Percentiles rank a stretch among this genome's conserved stretches.
Evolutionary conservation across 495 filamentous ascomycete species (phyloP).

Genomic region (Delitschia confertaspora): DNA sequence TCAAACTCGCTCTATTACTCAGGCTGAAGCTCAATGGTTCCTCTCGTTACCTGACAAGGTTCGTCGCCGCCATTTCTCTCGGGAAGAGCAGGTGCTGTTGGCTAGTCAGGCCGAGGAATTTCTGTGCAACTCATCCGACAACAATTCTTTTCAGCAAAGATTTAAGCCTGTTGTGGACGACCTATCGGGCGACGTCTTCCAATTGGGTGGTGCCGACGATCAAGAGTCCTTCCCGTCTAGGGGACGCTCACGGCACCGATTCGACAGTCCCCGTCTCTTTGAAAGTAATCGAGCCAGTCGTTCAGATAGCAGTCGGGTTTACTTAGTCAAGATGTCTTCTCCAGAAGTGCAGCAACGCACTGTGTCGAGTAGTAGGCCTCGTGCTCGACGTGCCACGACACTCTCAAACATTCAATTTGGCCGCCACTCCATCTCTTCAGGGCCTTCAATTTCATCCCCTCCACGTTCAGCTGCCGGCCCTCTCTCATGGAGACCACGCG

Average conservation of each 20-base stretch:
- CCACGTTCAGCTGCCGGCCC: conserved; percentile 22
- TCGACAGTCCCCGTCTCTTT: too few species aligned
- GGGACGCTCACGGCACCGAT: too few species aligned
- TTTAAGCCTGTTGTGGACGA: too few species aligned
- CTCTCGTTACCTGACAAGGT: conserved; percentile 62
- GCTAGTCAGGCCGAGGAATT: conserved; percentile 47
- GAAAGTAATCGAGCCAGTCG: too few species aligned
- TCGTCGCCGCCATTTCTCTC: conserved; percentile 58
- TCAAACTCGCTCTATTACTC: conserved; percentile 27
- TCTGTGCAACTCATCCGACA: conserved; percentile 21
- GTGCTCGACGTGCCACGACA: too few species aligned
- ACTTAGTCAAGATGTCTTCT: conserved; percentile 23
- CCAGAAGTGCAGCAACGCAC: conserved; percentile 33
- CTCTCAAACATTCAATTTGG: too few species aligned
- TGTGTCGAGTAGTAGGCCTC: too few species aligned
- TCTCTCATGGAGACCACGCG: conserved; percentile 17
- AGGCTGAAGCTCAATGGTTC: conserved; percentile 63
- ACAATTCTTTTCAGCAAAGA: conserved; percentile 59
- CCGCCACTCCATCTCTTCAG: conserved; percentile 36
- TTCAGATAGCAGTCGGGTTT: too few species aligned
- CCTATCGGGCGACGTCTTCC: too few species aligned
- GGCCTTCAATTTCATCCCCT: conserved; percentile 38
- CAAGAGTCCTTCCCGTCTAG: too few species aligned
- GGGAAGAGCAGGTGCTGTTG: conserved; percentile 61
- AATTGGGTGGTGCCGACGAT: too few species aligned